phyloP scores from a whole-genome alignment of 345 rosid genomes.

The Ricinus communis region DNA sequence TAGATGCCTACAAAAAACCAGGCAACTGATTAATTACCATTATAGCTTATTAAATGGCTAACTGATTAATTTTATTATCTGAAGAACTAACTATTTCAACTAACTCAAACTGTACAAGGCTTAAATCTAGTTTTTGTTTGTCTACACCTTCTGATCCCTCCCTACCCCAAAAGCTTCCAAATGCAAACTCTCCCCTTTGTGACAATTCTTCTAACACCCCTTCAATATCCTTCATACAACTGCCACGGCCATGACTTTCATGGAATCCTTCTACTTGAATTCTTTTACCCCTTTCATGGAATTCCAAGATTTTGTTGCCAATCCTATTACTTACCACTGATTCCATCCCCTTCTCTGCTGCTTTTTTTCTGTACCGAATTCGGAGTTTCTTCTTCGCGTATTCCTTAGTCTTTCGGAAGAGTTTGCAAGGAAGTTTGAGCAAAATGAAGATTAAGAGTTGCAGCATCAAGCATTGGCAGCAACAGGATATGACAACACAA shows the following conservation, averaged over 20 bases:
- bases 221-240: constrained; percentile 61
- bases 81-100: constrained; percentile 34
- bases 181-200: constrained; percentile 67
- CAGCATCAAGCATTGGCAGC: constrained; percentile 77
- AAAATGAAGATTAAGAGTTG: constrained; percentile 57
- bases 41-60: neutral
- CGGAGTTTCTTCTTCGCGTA: constrained; percentile 50
- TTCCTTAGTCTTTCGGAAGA: constrained; percentile 48
- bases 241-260: constrained; percentile 15
- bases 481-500: constrained; percentile 69
- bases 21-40: neutral
- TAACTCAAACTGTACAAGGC: constrained; percentile 41
- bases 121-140: constrained; percentile 27
- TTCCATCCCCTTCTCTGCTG: constrained; percentile 8
- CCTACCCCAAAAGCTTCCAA: constrained; percentile 90
- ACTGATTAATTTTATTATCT: constrained; percentile 10
- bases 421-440: constrained; percentile 54
- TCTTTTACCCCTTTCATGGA: constrained; percentile 23
- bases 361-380: constrained; percentile 28
- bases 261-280: constrained; percentile 27
- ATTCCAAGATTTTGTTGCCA: constrained; percentile 9
- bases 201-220: constrained; percentile 50
- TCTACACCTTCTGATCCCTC: constrained; percentile 28
- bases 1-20: too few relatives aligned
- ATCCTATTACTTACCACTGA: constrained; percentile 11